Evolutionary conservation across 2,329 filamentous ascomycete species (phyloP).

Genomic region (Pseudogymnoascus sp.): DNA sequence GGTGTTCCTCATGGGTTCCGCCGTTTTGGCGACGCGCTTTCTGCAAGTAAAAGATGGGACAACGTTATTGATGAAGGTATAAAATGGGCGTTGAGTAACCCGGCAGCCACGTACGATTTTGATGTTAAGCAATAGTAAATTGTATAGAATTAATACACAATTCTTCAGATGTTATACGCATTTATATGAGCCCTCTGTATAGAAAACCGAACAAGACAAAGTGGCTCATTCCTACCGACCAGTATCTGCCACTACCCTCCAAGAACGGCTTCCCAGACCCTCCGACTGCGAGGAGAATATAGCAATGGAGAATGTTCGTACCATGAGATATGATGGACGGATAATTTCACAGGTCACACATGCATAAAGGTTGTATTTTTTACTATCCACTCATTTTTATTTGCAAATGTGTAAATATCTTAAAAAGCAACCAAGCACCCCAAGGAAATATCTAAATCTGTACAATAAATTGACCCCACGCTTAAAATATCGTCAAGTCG

Average conservation of each 20-base stretch:
- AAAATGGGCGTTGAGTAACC: constrained; percentile 32
- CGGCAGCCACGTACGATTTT: constrained; percentile 22
- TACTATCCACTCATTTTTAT: constrained; percentile 9
- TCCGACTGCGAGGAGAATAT: not conserved
- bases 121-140: not conserved
- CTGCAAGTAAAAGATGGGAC: constrained; percentile 35
- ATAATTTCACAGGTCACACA: not conserved
- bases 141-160: not conserved
- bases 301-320: not conserved
- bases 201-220: not conserved
- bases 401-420: not conserved
- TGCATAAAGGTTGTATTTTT: not conserved
- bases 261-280: not conserved
- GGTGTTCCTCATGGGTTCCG: constrained; percentile 45
- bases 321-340: not conserved
- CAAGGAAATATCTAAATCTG: not conserved
- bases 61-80: constrained; percentile 36
- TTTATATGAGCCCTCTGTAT: not conserved
- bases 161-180: not conserved
- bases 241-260: not conserved
- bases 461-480: constrained; percentile 11
- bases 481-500: constrained; percentile 19
- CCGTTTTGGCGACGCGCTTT: constrained; percentile 33
- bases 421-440: not conserved
- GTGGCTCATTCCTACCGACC: not conserved